A percentile compares a stretch with the other conserved stretches of the same genome.
Evolutionary conservation across 148 eudicot genomes (phyloP).

Genomic region (Camellia japonica): DNA sequence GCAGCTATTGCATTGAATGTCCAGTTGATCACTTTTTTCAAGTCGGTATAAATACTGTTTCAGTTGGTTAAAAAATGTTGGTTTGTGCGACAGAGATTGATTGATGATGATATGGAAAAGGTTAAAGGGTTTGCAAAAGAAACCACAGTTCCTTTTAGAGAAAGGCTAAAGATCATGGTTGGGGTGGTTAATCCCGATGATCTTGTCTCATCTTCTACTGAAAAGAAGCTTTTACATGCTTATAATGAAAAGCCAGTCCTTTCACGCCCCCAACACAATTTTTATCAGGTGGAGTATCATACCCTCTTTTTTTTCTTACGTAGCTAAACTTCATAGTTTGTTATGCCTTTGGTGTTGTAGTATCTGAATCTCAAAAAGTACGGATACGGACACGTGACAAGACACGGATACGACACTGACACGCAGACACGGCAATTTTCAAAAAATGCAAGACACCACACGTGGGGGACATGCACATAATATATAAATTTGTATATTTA

Average conservation of each 20-base stretch:
- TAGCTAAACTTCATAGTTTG: neutral
- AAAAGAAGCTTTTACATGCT: slow-evolving; percentile 69
- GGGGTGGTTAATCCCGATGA: slow-evolving; percentile 83
- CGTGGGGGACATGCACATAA: no score
- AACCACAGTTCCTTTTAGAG: slow-evolving; percentile 57
- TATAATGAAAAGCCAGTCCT: slow-evolving; percentile 95
- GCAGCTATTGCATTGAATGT: neutral
- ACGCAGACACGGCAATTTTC: no score
- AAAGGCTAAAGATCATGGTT: slow-evolving; percentile 81
- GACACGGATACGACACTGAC: no score
- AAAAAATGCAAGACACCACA: no score
- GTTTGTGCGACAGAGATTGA: slow-evolving; percentile 50
- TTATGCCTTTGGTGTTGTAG: no score
- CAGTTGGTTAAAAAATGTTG: neutral
- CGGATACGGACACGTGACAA: no score
- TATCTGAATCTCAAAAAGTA: no score
- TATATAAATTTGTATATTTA: no score
- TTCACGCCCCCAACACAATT: slow-evolving; percentile 90
- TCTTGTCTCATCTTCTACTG: slow-evolving; percentile 58
- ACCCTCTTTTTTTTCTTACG: neutral
- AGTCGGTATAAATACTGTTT: no score
- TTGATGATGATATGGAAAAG: slow-evolving; percentile 78
- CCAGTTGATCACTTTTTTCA: neutral
- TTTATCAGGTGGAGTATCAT: slow-evolving; percentile 52
- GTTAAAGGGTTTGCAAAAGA: slow-evolving; percentile 77